Base-by-base conservation (phyloP, 306 rosid genomes). In the Coriaria nepalensis region DNA sequence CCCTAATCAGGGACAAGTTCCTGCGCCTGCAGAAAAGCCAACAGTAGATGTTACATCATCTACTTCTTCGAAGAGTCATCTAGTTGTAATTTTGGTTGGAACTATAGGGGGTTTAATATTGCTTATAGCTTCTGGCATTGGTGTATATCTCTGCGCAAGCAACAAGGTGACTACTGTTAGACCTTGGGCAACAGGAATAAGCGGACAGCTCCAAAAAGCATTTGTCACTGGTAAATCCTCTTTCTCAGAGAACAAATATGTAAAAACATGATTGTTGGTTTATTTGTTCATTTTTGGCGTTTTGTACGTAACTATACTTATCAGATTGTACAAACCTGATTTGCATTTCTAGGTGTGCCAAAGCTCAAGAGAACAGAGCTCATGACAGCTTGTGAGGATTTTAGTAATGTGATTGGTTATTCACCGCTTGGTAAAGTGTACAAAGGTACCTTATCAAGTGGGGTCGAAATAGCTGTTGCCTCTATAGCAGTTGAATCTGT, bases 141-240 rank as follows among this genome's bases (percentile, higher is more conserved):
- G 53, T 14, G 10, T 68, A 43, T 90, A 79, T 65, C 75, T 79
- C 55, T 81, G 61, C 43, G 61, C 54, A 57, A 66, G 56, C 56
- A 43, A 75, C 68, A 90, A 79, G 76, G 92, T 81, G 11, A 66
- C 85, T n/a, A 57, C 86, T 6, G 95, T 85, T 49, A 81, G 68
- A 64, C 98, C 98, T 52, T 85, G 98, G 95, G 85, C 81, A 11
- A 79, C 95, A 3, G 98, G 98, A 64, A 67, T 90, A 68, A 90
- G 95, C 4, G 95, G 95, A 66, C 98, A 90, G 76, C 98, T 90
- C 71, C 95, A 85, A 68, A 90, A 90, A 62, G 98, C 92, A 58
- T 80, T 90, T 41, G 73, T 90, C 42, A 81, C 94, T 9, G 98
- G 98, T 90, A 77, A 46, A 33, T 53, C 53, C 35, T 49, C 57